Evolutionary conservation across 257 asterid genomes (phyloP), one percentile per base, ranked within the genome.

Genomic region (Primulina tabacum): DNA sequence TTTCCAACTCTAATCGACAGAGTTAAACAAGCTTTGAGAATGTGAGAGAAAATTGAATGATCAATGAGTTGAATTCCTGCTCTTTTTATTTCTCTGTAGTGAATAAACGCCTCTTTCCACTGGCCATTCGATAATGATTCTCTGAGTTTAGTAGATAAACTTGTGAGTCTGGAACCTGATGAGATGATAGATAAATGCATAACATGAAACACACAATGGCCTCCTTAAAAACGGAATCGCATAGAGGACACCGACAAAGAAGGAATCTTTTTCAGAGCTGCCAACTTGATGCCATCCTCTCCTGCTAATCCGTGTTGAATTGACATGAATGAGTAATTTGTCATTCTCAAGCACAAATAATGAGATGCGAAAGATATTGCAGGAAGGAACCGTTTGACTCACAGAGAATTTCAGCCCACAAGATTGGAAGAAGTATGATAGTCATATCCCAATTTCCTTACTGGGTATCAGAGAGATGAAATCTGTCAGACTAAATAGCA

Each of bases 21-120:
- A 63, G 76, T 60, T 55, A 76, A 57, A 69, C 89, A 88, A 57
- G 96, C 92, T 74, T 88, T 88, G 74, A 92, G 83, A 70, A 88
- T 59, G 35, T 84, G 88, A 65, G 90, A 84, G 83, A 84, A 82
- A 70, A 81, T 61, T n/a, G 85, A 68, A 71, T 85, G 87, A 71
- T 92, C 90, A 43, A 75, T 60, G 16, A 71, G 77, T 75, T 69
- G 80, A 72, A 81, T 50, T 68, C 86, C 87, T n/a, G 53, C 68
- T 71, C 62, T 59, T 64, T 61, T 75, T 58, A 82, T 75, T 76
- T 81, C 78, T 69, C 53, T 79, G 76, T 85, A 88, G 60, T 73
- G 75, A 16, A 63, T 81, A 69, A 90, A 55, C 65, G 82, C 86
- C 62, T 85, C 92, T 70, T 81, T 75, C 86, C 87, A 88, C 76